Evolutionary conservation across 2,329 filamentous ascomycete species (phyloP).

Genomic region (Scedosporium minutisporum): DNA sequence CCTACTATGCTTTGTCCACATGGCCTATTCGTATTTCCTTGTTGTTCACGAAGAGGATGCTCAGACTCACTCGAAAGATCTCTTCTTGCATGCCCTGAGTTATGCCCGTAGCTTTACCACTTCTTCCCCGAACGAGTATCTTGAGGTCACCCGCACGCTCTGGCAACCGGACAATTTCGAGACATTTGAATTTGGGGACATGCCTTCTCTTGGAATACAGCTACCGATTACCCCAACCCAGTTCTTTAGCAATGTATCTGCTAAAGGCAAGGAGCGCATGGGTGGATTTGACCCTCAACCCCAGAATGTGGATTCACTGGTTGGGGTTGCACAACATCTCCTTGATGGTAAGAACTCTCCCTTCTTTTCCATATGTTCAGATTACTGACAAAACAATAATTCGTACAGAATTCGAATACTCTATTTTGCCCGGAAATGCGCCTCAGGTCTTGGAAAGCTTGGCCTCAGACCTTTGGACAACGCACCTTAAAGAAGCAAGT

Average conservation of each 20-base stretch:
- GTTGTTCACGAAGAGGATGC: conserved; percentile 33
- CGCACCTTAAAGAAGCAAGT: conserved; percentile 26
- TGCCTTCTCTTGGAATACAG: neutral
- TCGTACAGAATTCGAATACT: conserved; percentile 36
- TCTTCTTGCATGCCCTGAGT: conserved; percentile 37
- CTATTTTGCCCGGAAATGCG: conserved; percentile 13
- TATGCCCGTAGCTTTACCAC: conserved; percentile 31
- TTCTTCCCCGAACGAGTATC: conserved; percentile 28
- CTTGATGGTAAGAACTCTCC: conserved; percentile 35
- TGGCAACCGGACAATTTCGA: conserved; percentile 35
- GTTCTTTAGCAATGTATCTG: neutral
- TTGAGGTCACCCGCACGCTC: conserved; percentile 32
- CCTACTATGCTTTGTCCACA: conserved; percentile 40
- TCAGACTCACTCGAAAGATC: conserved; percentile 21
- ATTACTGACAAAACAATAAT: neutral
- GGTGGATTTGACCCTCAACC: neutral
- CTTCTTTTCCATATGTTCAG: neutral
- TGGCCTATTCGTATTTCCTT: conserved; percentile 40
- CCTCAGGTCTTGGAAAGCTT: conserved; percentile 21
- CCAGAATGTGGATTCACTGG: conserved; percentile 20
- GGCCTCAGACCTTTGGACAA: conserved; percentile 30
- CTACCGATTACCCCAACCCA: neutral
- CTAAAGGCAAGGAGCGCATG: neutral
- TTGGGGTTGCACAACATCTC: conserved; percentile 34
- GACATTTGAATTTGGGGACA: neutral